A percentile compares a stretch with the other conserved stretches of the same genome.
phyloP scores from a whole-genome alignment of 805 yeast species.

The Sugiyamaella marilandica region DNA sequence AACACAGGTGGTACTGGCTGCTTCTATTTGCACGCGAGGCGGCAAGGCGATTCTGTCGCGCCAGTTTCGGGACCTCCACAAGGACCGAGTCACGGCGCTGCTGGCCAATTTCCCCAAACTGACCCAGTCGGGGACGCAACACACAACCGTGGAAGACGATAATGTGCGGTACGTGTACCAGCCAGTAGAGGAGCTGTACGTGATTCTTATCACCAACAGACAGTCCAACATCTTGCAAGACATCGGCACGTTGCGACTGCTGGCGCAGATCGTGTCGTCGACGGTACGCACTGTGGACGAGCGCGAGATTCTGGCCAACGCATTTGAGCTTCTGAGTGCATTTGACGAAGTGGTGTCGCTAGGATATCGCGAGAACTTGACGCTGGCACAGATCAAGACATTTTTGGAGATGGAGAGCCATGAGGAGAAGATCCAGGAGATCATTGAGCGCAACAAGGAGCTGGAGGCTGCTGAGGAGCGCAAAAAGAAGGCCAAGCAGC shows the following conservation, averaged over 20 bases:
- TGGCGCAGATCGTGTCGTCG: slow-evolving; percentile 75
- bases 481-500: slow-evolving; percentile 87
- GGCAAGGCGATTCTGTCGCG: slow-evolving; percentile 91
- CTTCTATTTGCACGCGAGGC: slow-evolving; percentile 87
- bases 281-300: slow-evolving; percentile 71
- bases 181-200: slow-evolving; percentile 89
- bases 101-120: slow-evolving; percentile 81
- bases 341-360: slow-evolving; percentile 89
- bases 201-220: slow-evolving; percentile 84
- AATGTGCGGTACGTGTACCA: slow-evolving; percentile 90
- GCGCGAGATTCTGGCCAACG: slow-evolving; percentile 72
- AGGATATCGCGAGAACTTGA: slow-evolving; percentile 86
- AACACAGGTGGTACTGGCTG: slow-evolving; percentile 55
- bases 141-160: slow-evolving; percentile 91
- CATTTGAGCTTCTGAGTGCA: slow-evolving; percentile 85
- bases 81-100: slow-evolving; percentile 80
- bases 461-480: slow-evolving; percentile 95
- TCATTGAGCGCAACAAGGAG: slow-evolving; percentile 94
- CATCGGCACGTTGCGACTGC: slow-evolving; percentile 82
- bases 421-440: slow-evolving; percentile 97
- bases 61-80: slow-evolving; percentile 80
- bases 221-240: slow-evolving; percentile 92
- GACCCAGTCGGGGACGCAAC: slow-evolving; percentile 69
- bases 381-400: slow-evolving; percentile 75
- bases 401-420: slow-evolving; percentile 97